Evolutionary conservation across 345 rosid genomes (phyloP).

Genomic region (Brassica carinata): DNA sequence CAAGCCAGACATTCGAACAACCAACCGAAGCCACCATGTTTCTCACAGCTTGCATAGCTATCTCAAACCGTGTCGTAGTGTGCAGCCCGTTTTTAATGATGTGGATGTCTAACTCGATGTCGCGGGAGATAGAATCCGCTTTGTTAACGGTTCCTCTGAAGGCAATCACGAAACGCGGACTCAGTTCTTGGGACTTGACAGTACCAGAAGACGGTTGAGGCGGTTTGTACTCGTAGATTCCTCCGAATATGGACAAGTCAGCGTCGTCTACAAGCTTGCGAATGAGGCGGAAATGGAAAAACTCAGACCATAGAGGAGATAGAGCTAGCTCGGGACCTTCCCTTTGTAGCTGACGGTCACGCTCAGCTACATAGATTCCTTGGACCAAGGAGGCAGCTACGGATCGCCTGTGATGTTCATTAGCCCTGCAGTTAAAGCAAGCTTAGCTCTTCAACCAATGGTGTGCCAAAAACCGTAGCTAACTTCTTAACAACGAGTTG

Average conservation of each 20-base stretch:
- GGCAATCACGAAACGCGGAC: conserved; percentile 69
- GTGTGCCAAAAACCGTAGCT: neutral
- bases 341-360: conserved; percentile 84
- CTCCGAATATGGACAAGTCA: conserved; percentile 81
- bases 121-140: conserved; percentile 65
- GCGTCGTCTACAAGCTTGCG: conserved; percentile 65
- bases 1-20: conserved; percentile 74
- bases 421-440: conserved; percentile 51
- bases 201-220: conserved; percentile 33
- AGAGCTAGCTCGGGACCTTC: conserved; percentile 54
- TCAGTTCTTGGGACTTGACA: conserved; percentile 39
- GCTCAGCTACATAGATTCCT: conserved; percentile 75
- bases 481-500: neutral
- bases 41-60: conserved; percentile 74
- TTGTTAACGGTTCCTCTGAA: conserved; percentile 83
- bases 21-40: conserved; percentile 69
- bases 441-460: conserved; percentile 1
- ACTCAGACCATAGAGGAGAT: conserved; percentile 87
- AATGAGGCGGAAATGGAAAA: conserved; percentile 62
- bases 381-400: conserved; percentile 82
- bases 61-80: conserved; percentile 69
- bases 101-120: conserved; percentile 64
- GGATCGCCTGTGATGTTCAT: conserved; percentile 66
- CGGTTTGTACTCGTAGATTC: conserved; percentile 67
- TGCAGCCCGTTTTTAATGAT: conserved; percentile 70